Base-by-base conservation (phyloP, 352 stramenopile species). In the Pythium periplocum region DNA sequence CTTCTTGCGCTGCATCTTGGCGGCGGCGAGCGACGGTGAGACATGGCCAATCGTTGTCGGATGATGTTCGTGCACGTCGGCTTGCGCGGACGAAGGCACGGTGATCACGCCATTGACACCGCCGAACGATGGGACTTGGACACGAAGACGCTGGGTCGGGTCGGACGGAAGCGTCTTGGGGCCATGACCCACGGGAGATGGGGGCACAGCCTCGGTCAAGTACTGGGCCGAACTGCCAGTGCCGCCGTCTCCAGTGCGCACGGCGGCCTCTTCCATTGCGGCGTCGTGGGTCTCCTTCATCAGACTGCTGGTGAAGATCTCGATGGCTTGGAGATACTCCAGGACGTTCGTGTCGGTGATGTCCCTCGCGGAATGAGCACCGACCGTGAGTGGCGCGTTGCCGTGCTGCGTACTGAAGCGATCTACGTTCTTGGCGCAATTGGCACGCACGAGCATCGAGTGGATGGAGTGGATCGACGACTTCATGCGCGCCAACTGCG, bases 281-380 rank as follows among this genome's bases (percentile, higher is more conserved):
- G 48, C 36, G 2, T 73, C 61, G 37, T 78, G 71, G 41, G 53
- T 78, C 46, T 83, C 73, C 37, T 83, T 58, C 35, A 80, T 71
- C 34, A 89, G 53, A 7, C 75, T 70, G 30, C 76, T 88, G 9
- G 75, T 69, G 50, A 83, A 88, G 50, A 69, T 85, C 63, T 91
- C 78, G 40, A 91, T 84, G 11, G 72, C 78, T 51, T 88, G 73
- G n/a, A 90, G 66, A 37, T 84, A 89, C 53, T 88, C 81, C 36
- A 91, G 67, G 34, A 88, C 71, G 44, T 87, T 91, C 33, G 71
- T 51, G 40, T 88, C 76, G 0, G 74, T 85, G 33, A 85, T 61
- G 48, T 83, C 74, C 3, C 68, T 48, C 10, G 66, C 68, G n/a
- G 70, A 73, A 39, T 68, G 62, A 35, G 60, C 52, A 2, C 55